Conservation (phyloP, 1,139 yeast genomes). For the Kodamaea suecica region DNA sequence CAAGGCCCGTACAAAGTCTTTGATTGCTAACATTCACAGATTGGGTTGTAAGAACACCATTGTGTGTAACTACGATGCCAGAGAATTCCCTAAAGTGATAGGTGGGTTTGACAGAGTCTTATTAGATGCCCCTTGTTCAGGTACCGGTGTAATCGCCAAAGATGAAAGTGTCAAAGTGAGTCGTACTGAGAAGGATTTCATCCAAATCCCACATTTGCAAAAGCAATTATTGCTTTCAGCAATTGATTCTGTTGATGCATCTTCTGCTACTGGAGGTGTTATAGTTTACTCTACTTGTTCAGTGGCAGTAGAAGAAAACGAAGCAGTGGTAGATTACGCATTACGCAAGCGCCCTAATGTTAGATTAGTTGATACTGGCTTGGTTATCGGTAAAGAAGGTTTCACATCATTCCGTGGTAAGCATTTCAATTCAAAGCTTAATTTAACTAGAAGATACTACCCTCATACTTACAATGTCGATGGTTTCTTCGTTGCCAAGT, state of each 20-base stretch:
- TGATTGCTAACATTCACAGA: conserved; percentile 96
- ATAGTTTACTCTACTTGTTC: conserved; percentile 98
- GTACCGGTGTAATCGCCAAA: conserved; percentile 98
- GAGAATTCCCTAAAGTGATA: conserved; percentile 96
- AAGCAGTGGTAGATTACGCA: conserved; percentile 97
- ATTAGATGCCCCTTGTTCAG: conserved; percentile 98
- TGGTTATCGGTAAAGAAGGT: conserved; percentile 93
- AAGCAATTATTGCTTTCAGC: conserved; percentile 92
- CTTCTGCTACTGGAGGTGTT: conserved; percentile 87
- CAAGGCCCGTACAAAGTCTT: conserved; percentile 91
- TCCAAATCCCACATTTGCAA: conserved; percentile 94
- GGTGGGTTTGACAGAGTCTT: conserved; percentile 96
- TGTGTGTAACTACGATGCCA: conserved; percentile 96
- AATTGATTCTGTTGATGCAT: conserved; percentile 94
- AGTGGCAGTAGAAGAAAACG: conserved; percentile 97
- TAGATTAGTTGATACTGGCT: conserved; percentile 88
- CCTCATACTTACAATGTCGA: conserved; percentile 99
- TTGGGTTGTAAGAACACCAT: conserved; percentile 95
- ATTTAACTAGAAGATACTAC: conserved; percentile 88
- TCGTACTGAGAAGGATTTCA: conserved; percentile 94
- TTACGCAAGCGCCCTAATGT: conserved; percentile 95
- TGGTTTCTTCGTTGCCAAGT: conserved; percentile 96
- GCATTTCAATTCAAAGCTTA: conserved; percentile 73
- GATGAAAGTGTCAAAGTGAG: conserved; percentile 93
- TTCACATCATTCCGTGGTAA: conserved; percentile 93